Evolutionary conservation across 768 basidiomycete species (phyloP), one percentile per base, ranked within the genome.

Genomic region (Inosperma sp.): DNA sequence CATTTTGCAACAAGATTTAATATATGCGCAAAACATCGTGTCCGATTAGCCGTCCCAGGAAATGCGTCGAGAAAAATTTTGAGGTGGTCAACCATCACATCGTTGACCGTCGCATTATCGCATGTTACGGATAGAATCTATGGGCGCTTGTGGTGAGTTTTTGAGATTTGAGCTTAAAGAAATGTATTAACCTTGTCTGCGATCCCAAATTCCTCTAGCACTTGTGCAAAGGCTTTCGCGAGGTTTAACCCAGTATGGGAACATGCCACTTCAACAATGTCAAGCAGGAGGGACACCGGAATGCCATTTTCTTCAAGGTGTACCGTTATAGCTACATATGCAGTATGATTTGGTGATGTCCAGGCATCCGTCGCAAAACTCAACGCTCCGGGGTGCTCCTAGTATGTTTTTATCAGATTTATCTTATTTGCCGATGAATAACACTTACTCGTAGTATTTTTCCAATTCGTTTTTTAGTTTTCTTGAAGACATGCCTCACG

Each of bases 31-130:
- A 55, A 21, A 68, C 53, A 65, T 61, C 19, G 29, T 26, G 29
- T 45, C 12, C 12, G 29, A 45, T 45, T 64, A 0, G 47, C 37
- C 7, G 26, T 12, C 1, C 68, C 67, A 6, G 49, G 49, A 41
- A 67, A 71, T 2, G 23, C 29, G 0, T 39, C 37, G 1, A 75
- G 4, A 2, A 60, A 37, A 0, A 54, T 23, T 2, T 14, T 50
- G 4, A 75, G 65, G 16, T 61, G 45, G 0, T 46, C 48, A 2
- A 69, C 59, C 72, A 77, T 73, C 0, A 45, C 57, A 47, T 72
- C 64, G 39, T 76, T 74, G 14, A 54, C 52, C 0, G 60, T 56
- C 3, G 68, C 66, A 49, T 75, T 73, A 48, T 74, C 67, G 29
- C 59, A 63, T 3, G 64, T 70, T 13, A 75, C 49, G 3, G 60